Conservation (phyloP, 495 filamentous ascomycete species). For the Podospora anserina region DNA sequence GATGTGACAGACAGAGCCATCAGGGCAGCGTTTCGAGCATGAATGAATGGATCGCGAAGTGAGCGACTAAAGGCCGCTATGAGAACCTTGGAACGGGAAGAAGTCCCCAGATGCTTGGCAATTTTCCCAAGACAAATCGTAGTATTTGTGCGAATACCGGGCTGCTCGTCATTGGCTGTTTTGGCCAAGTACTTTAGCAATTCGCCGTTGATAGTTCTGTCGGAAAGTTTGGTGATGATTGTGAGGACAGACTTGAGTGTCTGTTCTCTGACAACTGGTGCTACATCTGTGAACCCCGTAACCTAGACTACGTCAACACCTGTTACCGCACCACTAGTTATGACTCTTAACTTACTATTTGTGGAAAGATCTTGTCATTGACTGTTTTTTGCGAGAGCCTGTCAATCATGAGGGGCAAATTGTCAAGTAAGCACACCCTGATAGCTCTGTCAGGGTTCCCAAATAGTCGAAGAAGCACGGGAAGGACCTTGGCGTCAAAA, state of each 20-base stretch:
- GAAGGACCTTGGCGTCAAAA: constrained; percentile 78
- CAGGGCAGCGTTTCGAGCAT: constrained; percentile 84
- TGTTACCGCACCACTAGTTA: not conserved
- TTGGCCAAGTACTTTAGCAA: constrained; percentile 87
- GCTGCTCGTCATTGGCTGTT: constrained; percentile 95
- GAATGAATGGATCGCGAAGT: constrained; percentile 88
- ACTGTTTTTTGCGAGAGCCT: constrained; percentile 84
- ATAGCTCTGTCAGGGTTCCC: constrained; percentile 88
- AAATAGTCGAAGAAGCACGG: constrained; percentile 84
- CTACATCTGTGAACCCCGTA: constrained; percentile 87
- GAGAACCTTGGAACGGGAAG: constrained; percentile 82
- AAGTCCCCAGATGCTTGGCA: constrained; percentile 76
- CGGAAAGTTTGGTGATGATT: constrained; percentile 82
- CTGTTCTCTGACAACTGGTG: constrained; percentile 89
- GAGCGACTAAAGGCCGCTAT: constrained; percentile 87
- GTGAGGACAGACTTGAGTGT: constrained; percentile 89
- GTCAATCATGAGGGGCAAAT: constrained; percentile 86
- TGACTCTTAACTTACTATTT: constrained; percentile 58
- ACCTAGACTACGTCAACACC: constrained; percentile 41
- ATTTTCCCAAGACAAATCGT: constrained; percentile 97
- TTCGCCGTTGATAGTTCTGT: constrained; percentile 90
- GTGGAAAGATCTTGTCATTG: constrained; percentile 94
- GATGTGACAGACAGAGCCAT: constrained; percentile 79
- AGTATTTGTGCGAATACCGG: constrained; percentile 95
- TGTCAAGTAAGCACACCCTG: constrained; percentile 87